Evolutionary conservation across 73 alveolate genomes (phyloP).

Genomic region (Paramecium primaurelia): DNA sequence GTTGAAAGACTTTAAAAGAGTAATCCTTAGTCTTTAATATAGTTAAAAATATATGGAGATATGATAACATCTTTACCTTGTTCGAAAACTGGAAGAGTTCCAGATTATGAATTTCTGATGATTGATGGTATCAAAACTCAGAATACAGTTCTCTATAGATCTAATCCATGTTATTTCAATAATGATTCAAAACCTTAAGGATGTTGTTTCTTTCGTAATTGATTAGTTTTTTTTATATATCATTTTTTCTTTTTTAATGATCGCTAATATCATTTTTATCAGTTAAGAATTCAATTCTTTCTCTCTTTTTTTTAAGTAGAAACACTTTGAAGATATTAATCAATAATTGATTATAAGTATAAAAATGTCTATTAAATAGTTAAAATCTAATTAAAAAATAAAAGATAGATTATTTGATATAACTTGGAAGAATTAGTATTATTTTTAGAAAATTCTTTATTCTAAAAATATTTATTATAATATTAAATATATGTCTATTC

Average conservation of each 20-base stretch:
- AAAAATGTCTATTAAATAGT: background rate
- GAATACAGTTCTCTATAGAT: background rate
- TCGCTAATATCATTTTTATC: background rate
- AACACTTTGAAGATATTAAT: background rate
- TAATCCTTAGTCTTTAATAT: background rate
- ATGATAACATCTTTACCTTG: background rate
- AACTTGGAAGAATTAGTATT: background rate
- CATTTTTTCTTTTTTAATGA: background rate
- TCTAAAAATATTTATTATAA: background rate
- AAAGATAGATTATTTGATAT: background rate
- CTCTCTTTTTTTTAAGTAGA: background rate
- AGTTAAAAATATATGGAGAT: background rate
- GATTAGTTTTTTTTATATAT: background rate
- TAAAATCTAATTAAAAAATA: background rate
- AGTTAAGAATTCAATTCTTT: background rate
- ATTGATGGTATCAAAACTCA: background rate
- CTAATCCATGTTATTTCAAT: constrained; percentile 12
- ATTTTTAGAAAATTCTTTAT: background rate
- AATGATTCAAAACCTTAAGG: background rate
- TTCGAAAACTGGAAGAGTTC: background rate
- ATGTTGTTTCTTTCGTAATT: background rate
- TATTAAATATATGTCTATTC: background rate
- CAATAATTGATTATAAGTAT: no score
- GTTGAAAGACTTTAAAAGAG: background rate
- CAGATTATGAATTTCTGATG: constrained; percentile 24